Conservation (phyloP, 768 basidiomycete genomes). For the Tricholoma matsutake region DNA sequence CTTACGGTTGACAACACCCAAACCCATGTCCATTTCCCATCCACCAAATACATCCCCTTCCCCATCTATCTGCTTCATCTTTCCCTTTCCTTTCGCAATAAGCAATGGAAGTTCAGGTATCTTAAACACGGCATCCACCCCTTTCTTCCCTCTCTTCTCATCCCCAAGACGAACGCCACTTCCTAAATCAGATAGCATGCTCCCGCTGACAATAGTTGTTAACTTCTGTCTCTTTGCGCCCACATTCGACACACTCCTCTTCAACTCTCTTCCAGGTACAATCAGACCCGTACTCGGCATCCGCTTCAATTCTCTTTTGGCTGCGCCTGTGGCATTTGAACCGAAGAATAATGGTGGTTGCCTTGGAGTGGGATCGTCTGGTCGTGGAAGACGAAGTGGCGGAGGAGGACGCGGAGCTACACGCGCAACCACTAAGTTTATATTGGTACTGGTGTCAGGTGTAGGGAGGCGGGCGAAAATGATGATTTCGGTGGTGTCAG, state of each 20-base stretch:
- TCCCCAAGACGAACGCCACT: constrained; percentile 35
- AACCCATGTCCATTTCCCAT: constrained; percentile 6
- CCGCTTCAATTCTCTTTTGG: constrained; percentile 27
- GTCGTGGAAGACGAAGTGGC: constrained; percentile 47
- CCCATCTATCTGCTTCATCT: constrained; percentile 34
- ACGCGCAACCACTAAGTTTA: constrained; percentile 56
- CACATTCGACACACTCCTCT: constrained; percentile 8
- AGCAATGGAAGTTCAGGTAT: constrained; percentile 44
- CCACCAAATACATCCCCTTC: constrained; percentile 37
- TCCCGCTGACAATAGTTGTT: constrained; percentile 14
- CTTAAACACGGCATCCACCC: constrained; percentile 37
- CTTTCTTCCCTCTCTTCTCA: constrained; percentile 12
- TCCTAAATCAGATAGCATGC: constrained; percentile 30
- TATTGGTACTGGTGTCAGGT: constrained; percentile 13
- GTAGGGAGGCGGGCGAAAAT: constrained; percentile 38
- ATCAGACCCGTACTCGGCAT: constrained; percentile 23
- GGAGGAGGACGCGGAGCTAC: constrained; percentile 41
- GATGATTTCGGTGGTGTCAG: constrained; percentile 66
- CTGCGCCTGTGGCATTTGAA: constrained; percentile 7
- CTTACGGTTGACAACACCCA: constrained; percentile 16
- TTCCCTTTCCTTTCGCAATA: constrained; percentile 21
- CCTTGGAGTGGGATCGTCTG: constrained; percentile 79
- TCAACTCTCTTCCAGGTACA: constrained; percentile 12
- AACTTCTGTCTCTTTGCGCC: constrained; percentile 34
- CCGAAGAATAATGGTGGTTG: constrained; percentile 49